Conservation (phyloP, 768 basidiomycete species). For the Lactifluus echinatus region DNA sequence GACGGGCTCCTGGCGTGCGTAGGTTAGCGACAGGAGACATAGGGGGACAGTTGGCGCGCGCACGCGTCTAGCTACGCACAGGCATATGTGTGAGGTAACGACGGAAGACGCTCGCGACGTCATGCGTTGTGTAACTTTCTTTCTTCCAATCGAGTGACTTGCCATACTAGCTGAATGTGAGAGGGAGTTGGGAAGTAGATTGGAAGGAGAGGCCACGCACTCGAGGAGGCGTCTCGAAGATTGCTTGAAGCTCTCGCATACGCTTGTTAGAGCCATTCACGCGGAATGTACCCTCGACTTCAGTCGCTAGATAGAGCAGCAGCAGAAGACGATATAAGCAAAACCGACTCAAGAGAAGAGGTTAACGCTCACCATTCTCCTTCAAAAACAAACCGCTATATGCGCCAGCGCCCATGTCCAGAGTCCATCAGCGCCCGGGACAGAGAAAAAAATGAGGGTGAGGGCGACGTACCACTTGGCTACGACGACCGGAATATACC, state of each 20-base stretch:
- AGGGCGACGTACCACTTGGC: conserved; percentile 73
- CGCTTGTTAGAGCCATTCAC: conserved; percentile 92
- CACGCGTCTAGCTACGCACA: conserved; percentile 40
- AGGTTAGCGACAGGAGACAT: conserved; percentile 10
- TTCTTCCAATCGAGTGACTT: conserved; percentile 88
- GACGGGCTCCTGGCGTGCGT: conserved; percentile 70
- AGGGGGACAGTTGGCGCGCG: neutral
- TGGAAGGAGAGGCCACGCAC: conserved; percentile 35
- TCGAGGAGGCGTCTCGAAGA: conserved; percentile 83
- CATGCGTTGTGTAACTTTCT: conserved; percentile 85
- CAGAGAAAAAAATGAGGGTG: neutral
- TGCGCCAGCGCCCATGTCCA: neutral
- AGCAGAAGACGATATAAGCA: neutral
- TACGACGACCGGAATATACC: conserved; percentile 93
- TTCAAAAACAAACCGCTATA: conserved; percentile 86
- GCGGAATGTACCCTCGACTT: conserved; percentile 89
- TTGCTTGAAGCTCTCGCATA: conserved; percentile 89
- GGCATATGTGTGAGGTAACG: conserved; percentile 96
- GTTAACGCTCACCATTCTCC: conserved; percentile 59
- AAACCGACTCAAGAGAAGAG: neutral
- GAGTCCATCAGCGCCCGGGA: neutral
- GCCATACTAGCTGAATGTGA: conserved; percentile 57
- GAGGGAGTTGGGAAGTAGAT: neutral
- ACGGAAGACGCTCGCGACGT: conserved; percentile 94
- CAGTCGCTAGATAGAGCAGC: conserved; percentile 51